phyloP scores from a whole-genome alignment of 2,329 filamentous ascomycete species.

The Alternaria gaisen region DNA sequence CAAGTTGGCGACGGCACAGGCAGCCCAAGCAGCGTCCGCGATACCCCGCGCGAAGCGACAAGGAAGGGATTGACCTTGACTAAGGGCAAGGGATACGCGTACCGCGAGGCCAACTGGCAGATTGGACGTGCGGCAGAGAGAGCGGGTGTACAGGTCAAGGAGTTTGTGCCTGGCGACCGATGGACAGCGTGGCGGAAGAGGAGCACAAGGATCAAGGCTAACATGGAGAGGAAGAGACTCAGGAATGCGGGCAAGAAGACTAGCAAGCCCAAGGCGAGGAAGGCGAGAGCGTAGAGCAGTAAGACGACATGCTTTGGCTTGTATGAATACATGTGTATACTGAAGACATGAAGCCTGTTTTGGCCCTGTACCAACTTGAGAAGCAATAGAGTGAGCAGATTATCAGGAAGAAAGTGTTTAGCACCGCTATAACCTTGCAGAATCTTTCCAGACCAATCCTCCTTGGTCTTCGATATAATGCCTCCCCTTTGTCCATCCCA shows the following conservation, averaged over 20 bases:
- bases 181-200: constrained; percentile 73
- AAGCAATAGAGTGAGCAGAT: background rate
- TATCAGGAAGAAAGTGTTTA: background rate
- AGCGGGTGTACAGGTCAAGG: constrained; percentile 64
- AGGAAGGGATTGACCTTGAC: constrained; percentile 37
- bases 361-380: background rate
- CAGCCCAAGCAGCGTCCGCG: constrained; percentile 28
- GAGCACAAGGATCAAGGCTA: constrained; percentile 60
- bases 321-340: constrained; percentile 8
- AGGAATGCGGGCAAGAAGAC: constrained; percentile 55
- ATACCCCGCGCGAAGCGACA: constrained; percentile 46
- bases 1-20: constrained; percentile 13
- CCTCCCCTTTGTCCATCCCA: constrained; percentile 76
- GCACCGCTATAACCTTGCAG: constrained; percentile 33
- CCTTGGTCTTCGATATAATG: constrained; percentile 69
- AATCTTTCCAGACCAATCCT: constrained; percentile 56
- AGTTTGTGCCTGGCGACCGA: constrained; percentile 66
- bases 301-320: background rate
- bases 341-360: constrained; percentile 1
- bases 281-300: constrained; percentile 22
- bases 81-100: constrained; percentile 66
- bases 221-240: constrained; percentile 64
- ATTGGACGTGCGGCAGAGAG: constrained; percentile 71
- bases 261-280: constrained; percentile 42
- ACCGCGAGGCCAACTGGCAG: constrained; percentile 72